Evolutionary conservation across 257 asterid genomes (phyloP), one percentile per base, ranked within the genome.

Genomic region (Haberlea rhodopensis): DNA sequence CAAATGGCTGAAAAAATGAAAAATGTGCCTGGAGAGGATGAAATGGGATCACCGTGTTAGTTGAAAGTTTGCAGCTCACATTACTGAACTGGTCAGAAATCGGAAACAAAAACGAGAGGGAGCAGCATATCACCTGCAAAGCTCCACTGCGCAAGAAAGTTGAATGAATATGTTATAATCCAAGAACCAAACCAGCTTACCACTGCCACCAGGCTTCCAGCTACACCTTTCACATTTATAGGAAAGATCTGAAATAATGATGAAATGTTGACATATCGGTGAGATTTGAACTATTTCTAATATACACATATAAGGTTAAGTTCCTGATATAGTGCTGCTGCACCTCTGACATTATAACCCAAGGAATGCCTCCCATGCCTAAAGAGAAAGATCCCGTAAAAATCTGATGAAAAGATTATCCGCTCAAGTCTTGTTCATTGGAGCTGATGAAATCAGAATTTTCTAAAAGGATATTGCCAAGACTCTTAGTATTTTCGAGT

Each of bases 311-410:
- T 6, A 54, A 25, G 57, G 11, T 31, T 48, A 34, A 59, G 25
- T 10, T 34, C 10, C 4, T 4, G 40, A 26, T 6, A 8, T n/a
- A 49, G 60, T 13, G 49, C 4, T 13, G 49, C 4, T 32, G 25
- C 56, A 89, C 97, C 96, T 92, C 96, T 2, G 99, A 89, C 97
- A 85, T 89, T 57, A 92, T 84, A 66, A 92, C 89, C 97, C 96
- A 89, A 5, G 99, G 99, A 62, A 87, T 84, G 34, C 88, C 97
- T 63, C 99, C 97, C 81, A 92, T 60, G 67, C 99, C 97, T 37
- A 87, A 61, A 53, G 97, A 89, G 81, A 92, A 85, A 9, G 90
- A 81, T 62, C 87, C 96, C 9, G 88, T 43, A 57, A 85, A 92
- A 48, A 85, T 63, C 99, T 92, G 79, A 27, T 70, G 31, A 9